A percentile compares a stretch with the other conserved stretches of the same genome.
Evolutionary conservation across 2,329 filamentous ascomycete species (phyloP).

Genomic region (Clarireedia sp.): DNA sequence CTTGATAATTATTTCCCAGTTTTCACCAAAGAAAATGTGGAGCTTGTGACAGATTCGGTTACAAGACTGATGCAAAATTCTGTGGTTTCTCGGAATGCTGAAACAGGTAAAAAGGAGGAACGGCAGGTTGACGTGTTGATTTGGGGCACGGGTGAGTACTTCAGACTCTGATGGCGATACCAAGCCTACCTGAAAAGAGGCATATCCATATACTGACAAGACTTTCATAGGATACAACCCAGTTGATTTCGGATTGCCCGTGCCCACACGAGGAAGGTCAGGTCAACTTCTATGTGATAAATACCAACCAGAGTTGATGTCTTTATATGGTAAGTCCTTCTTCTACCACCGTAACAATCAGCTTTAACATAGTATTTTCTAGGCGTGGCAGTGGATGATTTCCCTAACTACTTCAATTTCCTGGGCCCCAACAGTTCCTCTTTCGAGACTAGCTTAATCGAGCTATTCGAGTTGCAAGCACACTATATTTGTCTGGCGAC

Average conservation of each 20-base stretch:
- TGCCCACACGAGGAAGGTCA: not conserved
- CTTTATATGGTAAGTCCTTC: not conserved
- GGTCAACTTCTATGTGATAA: not conserved
- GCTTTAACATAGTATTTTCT: not conserved
- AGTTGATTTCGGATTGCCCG: not conserved
- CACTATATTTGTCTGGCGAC: not conserved
- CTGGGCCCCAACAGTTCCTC: not conserved
- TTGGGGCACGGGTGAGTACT: not conserved
- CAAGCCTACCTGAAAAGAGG: too few species aligned
- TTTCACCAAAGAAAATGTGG: not conserved
- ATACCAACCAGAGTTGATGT: not conserved
- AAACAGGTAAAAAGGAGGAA: not conserved
- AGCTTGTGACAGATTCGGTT: slow-evolving; percentile 1
- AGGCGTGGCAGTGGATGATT: not conserved
- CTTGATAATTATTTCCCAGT: not conserved
- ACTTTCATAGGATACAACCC: not conserved
- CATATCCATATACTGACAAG: not conserved
- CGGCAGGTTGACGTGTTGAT: not conserved
- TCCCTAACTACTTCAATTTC: slow-evolving; percentile 1
- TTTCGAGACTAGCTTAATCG: not conserved
- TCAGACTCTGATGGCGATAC: not conserved
- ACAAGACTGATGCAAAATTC: not conserved
- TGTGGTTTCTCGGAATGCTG: not conserved
- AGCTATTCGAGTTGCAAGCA: slow-evolving; percentile 1
- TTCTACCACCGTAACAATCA: not conserved